These are phyloP conservation scores for Pythium dissimile DNA, from an alignment of 352 stramenopile genomes.

Conservation along the genomic window DNA sequence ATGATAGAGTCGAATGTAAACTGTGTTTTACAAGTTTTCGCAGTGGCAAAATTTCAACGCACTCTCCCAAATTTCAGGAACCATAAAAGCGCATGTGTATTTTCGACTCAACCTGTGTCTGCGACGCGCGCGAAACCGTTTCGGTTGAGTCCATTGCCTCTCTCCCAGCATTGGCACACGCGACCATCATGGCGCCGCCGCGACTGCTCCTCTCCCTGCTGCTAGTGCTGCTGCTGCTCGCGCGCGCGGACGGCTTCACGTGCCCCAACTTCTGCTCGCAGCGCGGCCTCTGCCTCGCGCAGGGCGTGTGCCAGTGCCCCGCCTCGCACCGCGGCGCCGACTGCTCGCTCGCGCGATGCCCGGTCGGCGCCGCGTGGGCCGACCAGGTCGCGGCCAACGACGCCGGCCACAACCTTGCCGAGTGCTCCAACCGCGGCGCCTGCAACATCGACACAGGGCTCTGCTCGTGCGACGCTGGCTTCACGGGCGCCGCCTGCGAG, in stretches of 20 bases:
- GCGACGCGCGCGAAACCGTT: background rate
- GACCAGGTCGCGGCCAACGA: slow-evolving; percentile 58
- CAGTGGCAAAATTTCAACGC: no score
- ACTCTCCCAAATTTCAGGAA: no score
- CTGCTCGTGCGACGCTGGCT: slow-evolving; percentile 67
- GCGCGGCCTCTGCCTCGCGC: slow-evolving; percentile 53
- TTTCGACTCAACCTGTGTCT: no score
- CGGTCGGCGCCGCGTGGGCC: slow-evolving; percentile 61
- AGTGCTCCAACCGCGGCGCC: slow-evolving; percentile 85
- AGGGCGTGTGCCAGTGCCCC: slow-evolving; percentile 57
- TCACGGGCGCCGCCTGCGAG: slow-evolving; percentile 76
- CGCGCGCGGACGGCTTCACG: slow-evolving; percentile 23
- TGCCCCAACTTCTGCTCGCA: slow-evolving; percentile 73
- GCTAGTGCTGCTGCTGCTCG: slow-evolving; percentile 7
- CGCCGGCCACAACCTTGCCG: slow-evolving; percentile 73
- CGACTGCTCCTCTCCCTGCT: background rate
- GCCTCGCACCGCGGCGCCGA: slow-evolving; percentile 42
- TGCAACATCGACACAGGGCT: slow-evolving; percentile 57
- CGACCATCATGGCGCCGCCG: background rate
- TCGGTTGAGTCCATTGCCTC: slow-evolving; percentile 3
- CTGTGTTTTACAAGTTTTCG: no score
- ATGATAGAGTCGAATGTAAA: no score
- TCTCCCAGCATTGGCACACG: background rate
- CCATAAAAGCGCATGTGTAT: no score
- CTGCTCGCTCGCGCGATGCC: slow-evolving; percentile 72